Percentiles rank a stretch among this genome's conserved stretches.
phyloP scores from a whole-genome alignment of 1,284 basidiomycete species.

The Athelia psychrophila region DNA sequence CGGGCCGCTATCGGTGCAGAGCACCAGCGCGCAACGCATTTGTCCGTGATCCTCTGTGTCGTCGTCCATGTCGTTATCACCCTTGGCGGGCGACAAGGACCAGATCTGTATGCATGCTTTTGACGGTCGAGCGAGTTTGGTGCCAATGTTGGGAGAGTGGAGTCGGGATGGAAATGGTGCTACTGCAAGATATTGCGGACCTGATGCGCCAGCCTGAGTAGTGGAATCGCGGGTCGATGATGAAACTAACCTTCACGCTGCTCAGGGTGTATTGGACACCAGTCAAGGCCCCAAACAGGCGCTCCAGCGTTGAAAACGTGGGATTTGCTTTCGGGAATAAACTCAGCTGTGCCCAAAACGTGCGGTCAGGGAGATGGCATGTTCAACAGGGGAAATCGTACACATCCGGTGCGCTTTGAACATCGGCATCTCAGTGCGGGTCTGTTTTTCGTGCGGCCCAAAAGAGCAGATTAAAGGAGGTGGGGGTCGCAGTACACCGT shows the following conservation, averaged over 20 bases:
- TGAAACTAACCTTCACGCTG: constrained; percentile 51
- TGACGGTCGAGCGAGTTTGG: constrained; percentile 46
- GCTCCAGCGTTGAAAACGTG: constrained; percentile 82
- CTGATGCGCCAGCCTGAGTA: constrained; percentile 48
- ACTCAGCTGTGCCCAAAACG: constrained; percentile 34
- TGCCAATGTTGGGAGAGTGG: constrained; percentile 60
- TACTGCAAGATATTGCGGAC: constrained; percentile 81
- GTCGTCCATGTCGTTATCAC: constrained; percentile 8
- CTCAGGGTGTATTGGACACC: constrained; percentile 77
- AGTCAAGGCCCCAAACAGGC: constrained; percentile 85
- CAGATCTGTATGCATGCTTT: constrained; percentile 73
- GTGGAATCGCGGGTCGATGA: too few relatives aligned
- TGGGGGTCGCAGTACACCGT: constrained; percentile 45
- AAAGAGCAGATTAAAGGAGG: constrained; percentile 59
- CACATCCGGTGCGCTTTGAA: constrained; percentile 57
- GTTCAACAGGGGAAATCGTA: constrained; percentile 21
- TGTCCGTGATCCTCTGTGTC: constrained; percentile 29
- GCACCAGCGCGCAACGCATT: constrained; percentile 68
- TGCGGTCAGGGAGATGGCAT: background rate
- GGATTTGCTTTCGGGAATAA: constrained; percentile 47
- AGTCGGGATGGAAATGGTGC: constrained; percentile 64
- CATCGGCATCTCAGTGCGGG: constrained; percentile 43
- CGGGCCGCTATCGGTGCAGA: constrained; percentile 76
- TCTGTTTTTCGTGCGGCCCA: constrained; percentile 57
- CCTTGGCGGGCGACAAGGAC: constrained; percentile 29